Conservation (phyloP, 345 rosid species). For the Salix viminalis region DNA sequence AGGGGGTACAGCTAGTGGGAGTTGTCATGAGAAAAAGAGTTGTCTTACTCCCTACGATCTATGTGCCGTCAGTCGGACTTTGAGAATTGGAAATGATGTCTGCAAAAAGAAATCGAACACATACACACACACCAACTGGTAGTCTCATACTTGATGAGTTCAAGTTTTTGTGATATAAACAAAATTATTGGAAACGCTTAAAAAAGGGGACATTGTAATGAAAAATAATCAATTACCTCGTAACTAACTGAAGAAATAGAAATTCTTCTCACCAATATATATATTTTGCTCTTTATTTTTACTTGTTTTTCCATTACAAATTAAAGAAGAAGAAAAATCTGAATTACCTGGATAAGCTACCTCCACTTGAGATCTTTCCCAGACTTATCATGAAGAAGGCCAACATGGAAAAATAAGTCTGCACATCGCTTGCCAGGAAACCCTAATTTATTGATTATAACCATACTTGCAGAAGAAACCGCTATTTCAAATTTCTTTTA, state of each 20-base stretch:
- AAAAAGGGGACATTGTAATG: background rate
- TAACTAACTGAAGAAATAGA: background rate
- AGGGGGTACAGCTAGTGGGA: background rate
- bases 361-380: background rate
- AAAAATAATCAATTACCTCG: background rate
- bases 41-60: background rate
- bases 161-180: background rate
- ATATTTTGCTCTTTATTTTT: no score
- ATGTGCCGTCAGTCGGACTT: background rate
- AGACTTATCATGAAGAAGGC: background rate
- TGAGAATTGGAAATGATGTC: background rate
- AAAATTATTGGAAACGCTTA: background rate
- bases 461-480: background rate
- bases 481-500: background rate
- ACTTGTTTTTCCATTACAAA: no score
- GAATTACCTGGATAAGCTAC: background rate
- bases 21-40: background rate
- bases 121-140: no score
- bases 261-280: background rate
- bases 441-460: background rate
- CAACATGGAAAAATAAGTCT: background rate
- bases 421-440: background rate
- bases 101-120: background rate
- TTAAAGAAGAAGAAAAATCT: background rate
- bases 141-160: background rate